Evolutionary conservation across 192 early-diverging fungal genomes (phyloP).

Genomic region (Gigaspora rosea): DNA sequence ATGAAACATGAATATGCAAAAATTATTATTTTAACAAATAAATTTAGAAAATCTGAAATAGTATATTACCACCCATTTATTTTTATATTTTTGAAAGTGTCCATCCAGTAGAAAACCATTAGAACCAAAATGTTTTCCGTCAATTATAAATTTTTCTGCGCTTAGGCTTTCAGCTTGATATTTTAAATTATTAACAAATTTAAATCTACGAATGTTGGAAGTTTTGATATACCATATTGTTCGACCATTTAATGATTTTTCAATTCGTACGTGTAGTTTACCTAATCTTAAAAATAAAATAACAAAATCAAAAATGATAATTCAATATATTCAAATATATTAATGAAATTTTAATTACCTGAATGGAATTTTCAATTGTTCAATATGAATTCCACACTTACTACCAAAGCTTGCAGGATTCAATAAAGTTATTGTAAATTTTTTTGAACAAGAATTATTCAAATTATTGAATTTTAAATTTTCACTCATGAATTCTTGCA

Average conservation of each 20-base stretch:
- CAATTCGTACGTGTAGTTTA: conserved; percentile 29
- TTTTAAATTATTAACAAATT: conserved; percentile 39
- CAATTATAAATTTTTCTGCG: conserved; percentile 43
- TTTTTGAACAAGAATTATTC: neutral
- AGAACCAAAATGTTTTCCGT: neutral
- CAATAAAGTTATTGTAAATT: conserved; percentile 60
- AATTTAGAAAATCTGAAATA: neutral
- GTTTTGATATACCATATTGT: conserved; percentile 54
- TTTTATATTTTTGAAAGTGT: conserved; percentile 17
- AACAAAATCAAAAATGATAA: neutral
- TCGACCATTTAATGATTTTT: conserved; percentile 16
- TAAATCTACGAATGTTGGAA: conserved; percentile 65
- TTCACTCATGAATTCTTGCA: conserved; percentile 51
- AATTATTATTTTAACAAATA: neutral
- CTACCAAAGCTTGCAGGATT: conserved; percentile 70
- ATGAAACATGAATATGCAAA: neutral
- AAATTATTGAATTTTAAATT: conserved; percentile 17
- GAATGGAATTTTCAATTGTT: conserved; percentile 67
- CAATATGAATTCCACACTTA: conserved; percentile 65
- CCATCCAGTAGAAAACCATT: neutral
- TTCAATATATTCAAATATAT: neutral
- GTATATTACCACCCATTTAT: conserved; percentile 28
- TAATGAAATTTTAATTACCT: conserved; percentile 43
- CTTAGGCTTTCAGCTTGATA: conserved; percentile 35
- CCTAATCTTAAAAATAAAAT: conserved; percentile 33